A percentile compares a stretch with the other conserved stretches of the same genome.
Conservation (phyloP, 306 rosid genomes). For the Vigna angularis region DNA sequence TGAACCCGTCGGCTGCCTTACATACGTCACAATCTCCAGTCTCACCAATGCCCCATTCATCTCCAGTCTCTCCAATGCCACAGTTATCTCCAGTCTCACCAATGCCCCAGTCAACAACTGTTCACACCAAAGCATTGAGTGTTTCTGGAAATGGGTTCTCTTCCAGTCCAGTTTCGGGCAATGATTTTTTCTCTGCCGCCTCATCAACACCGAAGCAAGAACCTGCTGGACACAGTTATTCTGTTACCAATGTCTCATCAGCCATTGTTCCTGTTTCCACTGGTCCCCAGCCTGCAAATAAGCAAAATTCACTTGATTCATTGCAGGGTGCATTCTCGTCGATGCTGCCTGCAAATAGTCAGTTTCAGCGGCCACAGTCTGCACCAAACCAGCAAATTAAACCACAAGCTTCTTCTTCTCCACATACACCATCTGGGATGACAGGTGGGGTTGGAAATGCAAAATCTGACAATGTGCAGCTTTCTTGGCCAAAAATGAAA, state of each 20-base stretch:
- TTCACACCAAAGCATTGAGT: constrained; percentile 54
- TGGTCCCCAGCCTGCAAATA: constrained; percentile 62
- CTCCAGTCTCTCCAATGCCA: neutral
- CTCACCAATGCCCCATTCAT: constrained; percentile 40
- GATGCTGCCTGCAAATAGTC: constrained; percentile 59
- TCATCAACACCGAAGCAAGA: constrained; percentile 61
- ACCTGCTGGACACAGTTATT: constrained; percentile 56
- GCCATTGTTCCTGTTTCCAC: constrained; percentile 65
- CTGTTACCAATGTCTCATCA: constrained; percentile 55
- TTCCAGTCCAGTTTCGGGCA: constrained; percentile 57
- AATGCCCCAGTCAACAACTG: constrained; percentile 58
- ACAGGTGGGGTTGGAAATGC: constrained; percentile 67
- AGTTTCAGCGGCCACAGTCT: constrained; percentile 62
- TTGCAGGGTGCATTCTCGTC: constrained; percentile 70
- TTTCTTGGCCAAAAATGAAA: constrained; percentile 96
- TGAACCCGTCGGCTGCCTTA: constrained; percentile 56
- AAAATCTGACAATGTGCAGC: constrained; percentile 61
- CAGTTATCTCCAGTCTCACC: constrained; percentile 52
- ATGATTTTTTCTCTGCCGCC: constrained; percentile 62
- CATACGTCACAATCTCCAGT: constrained; percentile 50
- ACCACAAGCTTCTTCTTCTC: constrained; percentile 65
- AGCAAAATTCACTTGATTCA: constrained; percentile 67
- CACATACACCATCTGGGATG: constrained; percentile 61
- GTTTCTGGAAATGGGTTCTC: constrained; percentile 85
- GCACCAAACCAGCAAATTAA: constrained; percentile 61